A percentile compares a stretch with the other conserved stretches of the same genome.
Evolutionary conservation across 495 filamentous ascomycete genomes (phyloP).

Genomic region (Xylaria intraflava): DNA sequence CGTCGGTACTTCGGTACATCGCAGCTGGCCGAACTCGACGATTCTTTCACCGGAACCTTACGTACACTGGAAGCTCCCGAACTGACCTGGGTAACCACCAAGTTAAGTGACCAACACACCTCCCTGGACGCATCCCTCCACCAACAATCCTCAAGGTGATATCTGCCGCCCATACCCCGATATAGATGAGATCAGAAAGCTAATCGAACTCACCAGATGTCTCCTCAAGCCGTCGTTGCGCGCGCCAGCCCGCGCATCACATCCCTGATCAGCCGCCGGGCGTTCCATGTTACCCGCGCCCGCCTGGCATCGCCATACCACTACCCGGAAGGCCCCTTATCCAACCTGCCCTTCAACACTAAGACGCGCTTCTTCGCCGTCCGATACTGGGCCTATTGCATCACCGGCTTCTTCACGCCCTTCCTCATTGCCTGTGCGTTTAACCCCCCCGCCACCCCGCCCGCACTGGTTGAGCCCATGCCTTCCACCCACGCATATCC

Average conservation of each 20-base stretch:
- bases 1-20: neutral
- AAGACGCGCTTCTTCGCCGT: conserved; percentile 73
- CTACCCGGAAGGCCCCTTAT: conserved; percentile 92
- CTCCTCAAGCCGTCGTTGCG: conserved; percentile 63
- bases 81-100: conserved; percentile 10
- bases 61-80: neutral
- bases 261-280: conserved; percentile 73
- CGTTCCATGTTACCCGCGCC: conserved; percentile 84
- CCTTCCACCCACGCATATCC: neutral
- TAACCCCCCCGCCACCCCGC: conserved; percentile 9
- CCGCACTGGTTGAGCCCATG: neutral
- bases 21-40: neutral
- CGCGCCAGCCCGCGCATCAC: conserved; percentile 53
- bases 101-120: conserved; percentile 8
- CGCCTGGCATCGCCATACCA: conserved; percentile 89
- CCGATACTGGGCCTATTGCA: conserved; percentile 77
- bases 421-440: conserved; percentile 77
- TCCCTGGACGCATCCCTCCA: conserved; percentile 13
- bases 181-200: neutral
- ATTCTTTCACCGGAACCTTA: no score
- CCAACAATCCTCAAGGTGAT: conserved; percentile 12
- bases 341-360: conserved; percentile 95
- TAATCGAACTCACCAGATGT: conserved; percentile 59
- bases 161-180: neutral
- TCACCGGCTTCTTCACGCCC: conserved; percentile 68